Base-by-base conservation (phyloP, 2,329 filamentous ascomycete species). In the Parafenestella ontariensis region DNA sequence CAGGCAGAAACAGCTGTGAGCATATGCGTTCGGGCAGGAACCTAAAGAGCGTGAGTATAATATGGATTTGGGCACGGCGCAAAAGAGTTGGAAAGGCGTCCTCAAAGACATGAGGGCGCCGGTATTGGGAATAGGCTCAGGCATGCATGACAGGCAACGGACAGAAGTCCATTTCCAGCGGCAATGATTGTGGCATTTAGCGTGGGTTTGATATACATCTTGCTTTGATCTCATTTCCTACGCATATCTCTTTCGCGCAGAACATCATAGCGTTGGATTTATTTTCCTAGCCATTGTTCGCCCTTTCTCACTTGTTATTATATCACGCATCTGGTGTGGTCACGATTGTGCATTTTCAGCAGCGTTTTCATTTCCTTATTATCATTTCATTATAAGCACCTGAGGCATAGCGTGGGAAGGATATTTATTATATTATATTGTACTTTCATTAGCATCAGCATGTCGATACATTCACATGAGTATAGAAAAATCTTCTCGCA, bases 111-210 rank as follows among this genome's bases (percentile, higher is more conserved):
- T 48, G 17, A 55, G 51, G 43, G 58, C 49, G 46, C 41, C 46
- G 56, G 49, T 49, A 56, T 39, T 51, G 46, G 40, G 46, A 45
- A 49, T 23, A 41, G 28, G 50, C 43, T 48, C 56, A 59, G 61
- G 52, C 55, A 65, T 52, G 52, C 55, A 59, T 48, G 58, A 52
- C 57, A 64, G 43, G 53, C 56, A 56, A 54, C 41, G 15, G 23
- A 13, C 24, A 53, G 54, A 62, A 49, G 54, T 39, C 54, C 49
- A 43, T 50, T 50, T 59, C 50, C 60, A 70, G 66, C 61, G 65
- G 64, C 61, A 63, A 75, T 60, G 70, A 66, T 69, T 68, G 65
- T 72, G 70, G 68, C 71, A 75, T 75, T 75, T 73, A 74, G 71
- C 72, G 68, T 67, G 63, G 69, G 72, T 70, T 50, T 62, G 64